Percentiles rank a stretch among this genome's conserved stretches.
These are phyloP conservation scores for Candida berthetii DNA, from an alignment of 805 yeast genomes.

Conservation along the genomic window DNA sequence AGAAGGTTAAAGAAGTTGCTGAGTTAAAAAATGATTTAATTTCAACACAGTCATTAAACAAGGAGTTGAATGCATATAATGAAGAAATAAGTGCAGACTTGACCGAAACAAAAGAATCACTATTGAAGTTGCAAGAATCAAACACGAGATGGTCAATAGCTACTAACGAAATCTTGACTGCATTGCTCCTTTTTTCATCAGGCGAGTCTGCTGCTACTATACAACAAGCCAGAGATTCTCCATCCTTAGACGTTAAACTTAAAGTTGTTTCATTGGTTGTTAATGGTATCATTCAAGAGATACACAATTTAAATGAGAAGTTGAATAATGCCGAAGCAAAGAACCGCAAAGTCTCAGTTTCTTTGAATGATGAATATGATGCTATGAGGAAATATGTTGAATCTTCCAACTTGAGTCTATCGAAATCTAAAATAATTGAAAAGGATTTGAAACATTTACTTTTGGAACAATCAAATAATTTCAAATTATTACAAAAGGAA, in stretches of 20 bases:
- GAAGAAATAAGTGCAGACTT: conserved; percentile 16
- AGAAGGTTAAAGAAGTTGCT: conserved; percentile 16
- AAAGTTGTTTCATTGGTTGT: conserved; percentile 12
- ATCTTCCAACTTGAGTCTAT: conserved; percentile 4
- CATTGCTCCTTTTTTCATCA: conserved; percentile 4
- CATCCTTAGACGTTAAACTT: conserved; percentile 16
- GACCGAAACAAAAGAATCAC: not conserved
- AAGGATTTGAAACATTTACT: conserved; percentile 9
- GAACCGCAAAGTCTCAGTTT: not conserved
- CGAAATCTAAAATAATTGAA: conserved; percentile 9
- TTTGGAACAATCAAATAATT: conserved; percentile 8
- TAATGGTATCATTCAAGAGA: conserved; percentile 8
- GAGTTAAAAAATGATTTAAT: conserved; percentile 21
- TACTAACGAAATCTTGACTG: conserved; percentile 9
- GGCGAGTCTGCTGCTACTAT: conserved; percentile 16
- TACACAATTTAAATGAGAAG: conserved; percentile 1
- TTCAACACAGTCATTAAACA: conserved; percentile 11
- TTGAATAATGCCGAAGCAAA: not conserved
- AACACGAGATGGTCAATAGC: conserved; percentile 1
- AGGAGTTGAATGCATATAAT: conserved; percentile 16
- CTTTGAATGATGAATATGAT: not conserved
- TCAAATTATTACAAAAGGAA: conserved; percentile 10
- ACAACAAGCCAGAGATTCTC: conserved; percentile 12
- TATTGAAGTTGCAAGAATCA: not conserved
- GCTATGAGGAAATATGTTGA: not conserved